Conservation (phyloP, 1,139 yeast species). For the Diutina rugosa region DNA sequence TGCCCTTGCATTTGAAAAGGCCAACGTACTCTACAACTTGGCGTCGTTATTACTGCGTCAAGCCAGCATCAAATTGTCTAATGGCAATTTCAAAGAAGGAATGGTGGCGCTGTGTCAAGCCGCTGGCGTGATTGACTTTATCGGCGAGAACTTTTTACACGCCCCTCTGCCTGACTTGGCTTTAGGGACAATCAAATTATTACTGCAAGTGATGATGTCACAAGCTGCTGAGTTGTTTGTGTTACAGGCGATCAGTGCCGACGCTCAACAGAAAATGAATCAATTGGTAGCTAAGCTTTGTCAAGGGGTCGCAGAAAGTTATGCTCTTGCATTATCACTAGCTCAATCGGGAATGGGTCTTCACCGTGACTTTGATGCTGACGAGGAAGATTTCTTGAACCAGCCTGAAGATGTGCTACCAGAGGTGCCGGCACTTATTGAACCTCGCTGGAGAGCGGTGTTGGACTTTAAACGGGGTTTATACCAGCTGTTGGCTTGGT, state of each 20-base stretch:
- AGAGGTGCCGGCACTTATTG: conserved; percentile 33
- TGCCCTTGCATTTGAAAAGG: conserved; percentile 80
- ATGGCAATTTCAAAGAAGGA: conserved; percentile 42
- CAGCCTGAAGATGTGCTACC: conserved; percentile 11
- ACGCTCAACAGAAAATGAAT: conserved; percentile 36
- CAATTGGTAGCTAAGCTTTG: conserved; percentile 67
- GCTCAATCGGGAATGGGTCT: conserved; percentile 3
- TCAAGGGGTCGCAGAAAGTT: conserved; percentile 43
- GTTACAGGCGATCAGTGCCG: conserved; percentile 43
- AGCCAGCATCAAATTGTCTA: conserved; percentile 40
- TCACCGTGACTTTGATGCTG: conserved; percentile 20
- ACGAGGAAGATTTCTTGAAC: conserved; percentile 8
- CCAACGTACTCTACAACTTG: conserved; percentile 63
- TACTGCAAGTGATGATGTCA: conserved; percentile 57
- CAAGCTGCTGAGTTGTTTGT: conserved; percentile 84
- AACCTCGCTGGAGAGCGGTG: conserved; percentile 29
- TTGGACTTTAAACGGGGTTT: conserved; percentile 36
- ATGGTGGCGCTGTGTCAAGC: conserved; percentile 59
- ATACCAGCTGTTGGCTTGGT: conserved; percentile 31
- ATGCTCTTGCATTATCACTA: conserved; percentile 32
- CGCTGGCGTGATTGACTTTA: conserved; percentile 63
- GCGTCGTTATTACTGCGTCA: conserved; percentile 25
- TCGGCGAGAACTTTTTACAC: conserved; percentile 74
- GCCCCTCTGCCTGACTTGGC: conserved; percentile 78
- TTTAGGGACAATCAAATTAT: conserved; percentile 55